These are phyloP conservation scores for Lycium barbarum DNA, from an alignment of 257 asterid genomes.

Conservation along the genomic window DNA sequence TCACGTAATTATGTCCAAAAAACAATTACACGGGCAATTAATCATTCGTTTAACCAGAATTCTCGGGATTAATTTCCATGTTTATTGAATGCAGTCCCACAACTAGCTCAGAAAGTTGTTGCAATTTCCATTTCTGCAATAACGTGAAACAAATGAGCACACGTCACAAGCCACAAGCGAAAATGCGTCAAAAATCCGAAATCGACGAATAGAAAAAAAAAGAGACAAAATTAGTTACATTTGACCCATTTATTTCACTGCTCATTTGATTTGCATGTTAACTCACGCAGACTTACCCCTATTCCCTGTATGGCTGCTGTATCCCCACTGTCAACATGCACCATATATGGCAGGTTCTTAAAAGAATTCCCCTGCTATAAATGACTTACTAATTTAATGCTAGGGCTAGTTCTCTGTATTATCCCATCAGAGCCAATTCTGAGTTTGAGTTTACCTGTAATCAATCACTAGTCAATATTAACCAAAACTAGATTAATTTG, in stretches of 20 bases:
- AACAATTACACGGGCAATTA: no score
- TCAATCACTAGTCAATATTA: neutral
- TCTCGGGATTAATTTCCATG: no score
- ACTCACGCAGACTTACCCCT: conserved; percentile 12
- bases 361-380: neutral
- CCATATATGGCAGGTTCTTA: neutral
- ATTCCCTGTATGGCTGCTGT: neutral
- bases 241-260: neutral
- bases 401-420: no score
- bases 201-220: neutral
- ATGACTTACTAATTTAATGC: neutral
- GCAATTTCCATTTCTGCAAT: no score
- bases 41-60: no score
- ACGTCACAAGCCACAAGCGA: neutral
- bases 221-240: neutral
- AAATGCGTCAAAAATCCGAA: neutral
- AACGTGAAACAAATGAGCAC: neutral
- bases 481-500: neutral
- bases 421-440: no score
- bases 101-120: no score
- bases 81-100: no score
- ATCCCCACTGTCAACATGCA: conserved; percentile 25
- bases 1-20: no score
- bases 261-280: conserved; percentile 5
- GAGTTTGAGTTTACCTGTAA: neutral